phyloP scores from a whole-genome alignment of 2,329 filamentous ascomycete genomes.

The Colletotrichum sp. region DNA sequence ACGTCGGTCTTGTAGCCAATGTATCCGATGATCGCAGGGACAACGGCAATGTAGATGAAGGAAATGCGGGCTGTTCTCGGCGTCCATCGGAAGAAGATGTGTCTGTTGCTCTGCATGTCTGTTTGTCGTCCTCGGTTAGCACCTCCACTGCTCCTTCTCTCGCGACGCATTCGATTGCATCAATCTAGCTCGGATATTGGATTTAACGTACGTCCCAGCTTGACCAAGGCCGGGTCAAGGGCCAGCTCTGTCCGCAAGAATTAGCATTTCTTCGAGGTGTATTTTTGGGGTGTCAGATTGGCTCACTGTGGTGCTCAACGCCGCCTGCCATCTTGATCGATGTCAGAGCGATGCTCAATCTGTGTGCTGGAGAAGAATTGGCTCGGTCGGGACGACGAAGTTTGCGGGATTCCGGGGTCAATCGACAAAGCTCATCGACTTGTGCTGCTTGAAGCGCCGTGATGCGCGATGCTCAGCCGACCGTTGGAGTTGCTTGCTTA shows the following conservation, averaged over 20 bases:
- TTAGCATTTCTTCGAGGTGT: background rate
- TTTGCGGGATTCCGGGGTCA: background rate
- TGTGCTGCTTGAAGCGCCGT: background rate
- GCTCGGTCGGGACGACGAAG: background rate
- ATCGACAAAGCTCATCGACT: background rate
- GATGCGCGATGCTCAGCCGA: background rate
- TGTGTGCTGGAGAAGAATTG: background rate
- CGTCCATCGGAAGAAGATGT: slow-evolving; percentile 97
- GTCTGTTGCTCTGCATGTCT: slow-evolving; percentile 86
- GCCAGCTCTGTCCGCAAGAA: slow-evolving; percentile 39
- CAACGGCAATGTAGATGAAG: slow-evolving; percentile 75
- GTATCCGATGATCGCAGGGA: slow-evolving; percentile 75
- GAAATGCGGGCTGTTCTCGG: slow-evolving; percentile 80
- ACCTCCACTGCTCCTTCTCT: background rate
- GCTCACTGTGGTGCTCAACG: slow-evolving; percentile 24
- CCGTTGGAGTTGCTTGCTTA: slow-evolving; percentile 6
- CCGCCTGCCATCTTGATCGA: slow-evolving; percentile 22
- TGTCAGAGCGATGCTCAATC: background rate
- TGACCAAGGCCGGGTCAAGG: slow-evolving; percentile 52
- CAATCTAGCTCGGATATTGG: background rate
- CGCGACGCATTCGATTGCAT: background rate
- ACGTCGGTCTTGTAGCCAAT: slow-evolving; percentile 85
- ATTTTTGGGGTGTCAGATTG: background rate
- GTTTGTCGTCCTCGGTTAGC: slow-evolving; percentile 26
- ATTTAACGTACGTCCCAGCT: slow-evolving; percentile 46